Percentiles rank a stretch among this genome's conserved stretches.
Evolutionary conservation across 176 grass and related monocot species (phyloP).

Genomic region (Melocanna baccifera): DNA sequence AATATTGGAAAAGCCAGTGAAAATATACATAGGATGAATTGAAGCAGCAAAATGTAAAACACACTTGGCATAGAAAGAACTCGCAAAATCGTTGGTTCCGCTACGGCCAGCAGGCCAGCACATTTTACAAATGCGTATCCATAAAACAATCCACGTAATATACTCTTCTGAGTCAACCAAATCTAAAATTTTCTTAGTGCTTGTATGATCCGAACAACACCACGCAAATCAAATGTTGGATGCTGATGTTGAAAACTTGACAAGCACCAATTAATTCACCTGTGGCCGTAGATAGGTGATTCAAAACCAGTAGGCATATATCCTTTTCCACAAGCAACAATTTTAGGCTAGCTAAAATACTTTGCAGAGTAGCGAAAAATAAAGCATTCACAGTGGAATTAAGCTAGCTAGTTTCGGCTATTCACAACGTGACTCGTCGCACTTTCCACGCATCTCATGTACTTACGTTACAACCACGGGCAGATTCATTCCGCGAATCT

Average conservation of each 20-base stretch:
- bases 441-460: background rate
- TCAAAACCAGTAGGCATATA: background rate
- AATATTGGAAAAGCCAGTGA: background rate
- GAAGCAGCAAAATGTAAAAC: background rate
- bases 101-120: too few relatives aligned
- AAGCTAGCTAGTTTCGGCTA: background rate
- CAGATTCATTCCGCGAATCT: slow-evolving; percentile 31
- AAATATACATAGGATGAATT: background rate
- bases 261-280: background rate
- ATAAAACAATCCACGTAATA: background rate
- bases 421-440: slow-evolving; percentile 5
- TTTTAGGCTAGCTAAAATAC: too few relatives aligned
- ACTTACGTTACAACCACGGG: background rate
- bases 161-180: background rate
- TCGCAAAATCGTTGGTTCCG: too few relatives aligned
- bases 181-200: background rate
- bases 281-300: background rate
- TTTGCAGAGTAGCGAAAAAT: background rate
- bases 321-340: too few relatives aligned
- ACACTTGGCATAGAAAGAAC: too few relatives aligned
- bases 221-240: too few relatives aligned
- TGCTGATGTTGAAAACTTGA: background rate
- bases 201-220: background rate
- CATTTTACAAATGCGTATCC: background rate
- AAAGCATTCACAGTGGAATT: background rate